Base-by-base conservation (phyloP, 1,284 basidiomycete genomes). In the Exsudoporus floridanus region DNA sequence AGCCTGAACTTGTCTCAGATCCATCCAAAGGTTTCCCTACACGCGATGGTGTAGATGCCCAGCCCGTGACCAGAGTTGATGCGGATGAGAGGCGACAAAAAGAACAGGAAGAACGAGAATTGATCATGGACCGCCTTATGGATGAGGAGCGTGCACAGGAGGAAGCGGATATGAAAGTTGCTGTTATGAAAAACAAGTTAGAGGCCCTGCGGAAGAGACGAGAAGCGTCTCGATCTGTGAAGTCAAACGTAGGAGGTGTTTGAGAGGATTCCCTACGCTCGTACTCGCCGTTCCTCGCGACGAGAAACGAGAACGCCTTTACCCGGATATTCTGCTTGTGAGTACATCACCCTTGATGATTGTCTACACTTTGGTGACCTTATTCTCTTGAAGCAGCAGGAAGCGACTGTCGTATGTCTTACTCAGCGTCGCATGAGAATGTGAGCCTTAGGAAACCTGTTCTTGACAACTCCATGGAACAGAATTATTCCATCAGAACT, bases 101-200 rank as follows among this genome's bases (percentile, higher is more conserved):
- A 65, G 82, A 84, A 62, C 75, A 77, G 62, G 89, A 92, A 33
- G 90, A 92, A 49, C 74, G 82, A 42, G 88, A 92, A 62, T 70
- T 91, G 53, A 91, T 91, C 46, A 88, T 92, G 84, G 89, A 91
- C 65, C 77, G 87, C 55, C 65, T 92, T 46, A 55, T 90, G 61
- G 88, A 91, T 38, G 89, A 92, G 71, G 89, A 92, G 66, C 77
- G 82, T 50, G 85, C 83, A 23, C 89, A 92, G 73, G 90, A 92
- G 66, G 89, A 92, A 66, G 90, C 88, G 14, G 90, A 92, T 65
- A 83, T 83, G 72, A 82, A 81, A 53, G 89, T 91, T 4, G 67
- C 68, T 12, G 59, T 77, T 41, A 76, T 92, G 71, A 90, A 86
- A 71, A 79, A 72, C 34, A 77, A 77, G 59, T 63, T 91, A 35